phyloP scores from a whole-genome alignment of 2,329 filamentous ascomycete species.

The Botrytis fabae region DNA sequence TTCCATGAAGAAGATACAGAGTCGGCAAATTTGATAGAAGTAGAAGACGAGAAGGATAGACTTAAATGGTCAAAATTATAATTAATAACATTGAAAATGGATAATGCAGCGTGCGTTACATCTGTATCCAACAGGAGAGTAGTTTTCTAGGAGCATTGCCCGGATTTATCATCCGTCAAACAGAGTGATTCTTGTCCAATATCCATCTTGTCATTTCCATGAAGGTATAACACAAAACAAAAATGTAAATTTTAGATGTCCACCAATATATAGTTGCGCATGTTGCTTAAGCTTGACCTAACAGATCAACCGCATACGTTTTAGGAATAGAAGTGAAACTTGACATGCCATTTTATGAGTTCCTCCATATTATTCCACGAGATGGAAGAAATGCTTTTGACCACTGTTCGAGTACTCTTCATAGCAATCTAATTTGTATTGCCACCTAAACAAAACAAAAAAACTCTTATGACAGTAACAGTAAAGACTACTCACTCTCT shows the following conservation, averaged over 20 bases:
- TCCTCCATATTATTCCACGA: neutral
- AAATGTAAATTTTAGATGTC: neutral
- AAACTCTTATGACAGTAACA: neutral
- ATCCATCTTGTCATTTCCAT: neutral
- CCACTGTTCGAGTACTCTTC: neutral
- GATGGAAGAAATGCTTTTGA: neutral
- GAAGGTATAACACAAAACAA: too few species aligned
- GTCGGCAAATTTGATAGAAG: neutral
- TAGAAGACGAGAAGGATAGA: neutral
- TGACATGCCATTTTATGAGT: neutral
- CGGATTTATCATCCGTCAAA: too few species aligned
- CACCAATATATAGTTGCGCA: neutral
- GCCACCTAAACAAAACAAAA: neutral
- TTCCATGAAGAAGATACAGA: neutral
- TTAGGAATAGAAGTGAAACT: neutral
- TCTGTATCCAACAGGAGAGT: too few species aligned
- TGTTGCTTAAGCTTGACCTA: neutral
- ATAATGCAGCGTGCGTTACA: neutral
- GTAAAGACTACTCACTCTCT: neutral
- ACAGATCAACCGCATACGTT: neutral
- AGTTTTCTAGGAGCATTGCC: too few species aligned
- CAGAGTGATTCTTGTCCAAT: too few species aligned
- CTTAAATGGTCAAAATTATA: neutral
- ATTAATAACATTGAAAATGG: neutral
- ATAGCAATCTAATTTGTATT: neutral